Base-by-base conservation (phyloP, 106 monocot species). In the Acanthochlamys bracteata region DNA sequence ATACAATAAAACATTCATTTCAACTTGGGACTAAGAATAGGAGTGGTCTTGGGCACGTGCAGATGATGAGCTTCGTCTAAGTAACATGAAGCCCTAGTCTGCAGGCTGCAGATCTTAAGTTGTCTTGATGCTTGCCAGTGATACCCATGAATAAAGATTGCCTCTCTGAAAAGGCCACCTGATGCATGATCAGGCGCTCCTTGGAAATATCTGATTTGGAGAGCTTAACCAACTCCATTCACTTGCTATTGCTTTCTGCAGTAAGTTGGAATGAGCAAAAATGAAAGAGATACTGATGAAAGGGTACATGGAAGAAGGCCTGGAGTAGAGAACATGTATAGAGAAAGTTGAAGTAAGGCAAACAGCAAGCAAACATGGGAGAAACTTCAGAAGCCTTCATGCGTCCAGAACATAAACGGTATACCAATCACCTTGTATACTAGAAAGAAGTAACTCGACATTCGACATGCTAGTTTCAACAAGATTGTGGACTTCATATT, bases 31-130 rank as follows among this genome's bases (percentile, higher is more conserved):
- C 10, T 24, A 46, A 15, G 26, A 51, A 51, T 52, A 66, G 66
- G 66, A 66, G 66, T 54, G 12, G 20, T 66, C 33, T 33, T 54
- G 66, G 66, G 66, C 66, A 66, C 66, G 66, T 66, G 66, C 66
- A 66, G 53, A 66, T 39, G 52, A 53, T 14, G 17, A 55, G 20
- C 40, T 39, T 39, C 14, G 16, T 52, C 39, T 66, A 53, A 24
- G 20, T 39, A 55, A 26, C 27, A 41, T 16, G 39, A 9, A 20
- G 27, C 3, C 54, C 54, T n/a, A 33, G 66, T 53, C 54, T 14
- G 53, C 49, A 1, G 9, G 17, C 49, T 49, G 9, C 33, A 49
- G 49, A 12, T 49, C 10, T 17, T 17, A 14, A 17, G 12, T 49
- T 12, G 49, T 17, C 10, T 1, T 14, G 49, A 1, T 49, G 49